Base-by-base conservation (phyloP, 352 stramenopile genomes). In the Pythium myriotylum region DNA sequence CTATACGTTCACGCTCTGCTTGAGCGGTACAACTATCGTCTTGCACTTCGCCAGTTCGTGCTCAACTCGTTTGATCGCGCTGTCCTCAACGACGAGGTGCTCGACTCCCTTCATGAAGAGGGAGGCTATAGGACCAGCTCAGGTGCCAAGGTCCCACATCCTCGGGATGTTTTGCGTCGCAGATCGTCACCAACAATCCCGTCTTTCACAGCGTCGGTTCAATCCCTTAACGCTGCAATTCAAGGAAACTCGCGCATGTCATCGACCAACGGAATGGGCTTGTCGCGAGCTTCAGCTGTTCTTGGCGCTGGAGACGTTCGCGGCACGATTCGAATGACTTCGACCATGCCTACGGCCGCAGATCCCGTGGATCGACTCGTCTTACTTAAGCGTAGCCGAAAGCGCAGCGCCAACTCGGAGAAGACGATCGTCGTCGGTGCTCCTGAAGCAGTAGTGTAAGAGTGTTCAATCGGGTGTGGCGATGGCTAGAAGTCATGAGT, bases 381-480 rank as follows among this genome's bases (percentile, higher is more conserved):
- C 32, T 54, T 92, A 63, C 78, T 94, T 26, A 92, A 92, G 70
- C 83, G 85, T 22, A 92, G 76, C 56, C 77, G 78, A 32, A 92
- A 92, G 62, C 82, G 81, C 47, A 75, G 70, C 12, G 71, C 79
- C 49, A 84, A 85, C 59, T 91, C 80, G 0, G 81, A 92, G 67
- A 90, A 89, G 65, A 94, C 81, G n/a, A 96, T 96, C 58, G 86
- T 94, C 45, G 84, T 96, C 1, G 87, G 87, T 33, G 87, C 85
- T 1, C 83, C 82, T 2, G 85, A 96, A 74, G 87, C 87, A 52
- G 79, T 80, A 37, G 86, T 96, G 35, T 96, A 88, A 76, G 19
- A 27, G 20, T 17, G 13, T 26, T 2, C 4, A 4, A 9, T 27
- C 8, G 5, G 17, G 33, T 19, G 10, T n/a, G n/a, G n/a, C n/a